Conservation (phyloP, 177 flowering plant genomes). For the Tripterygium wilfordii region DNA sequence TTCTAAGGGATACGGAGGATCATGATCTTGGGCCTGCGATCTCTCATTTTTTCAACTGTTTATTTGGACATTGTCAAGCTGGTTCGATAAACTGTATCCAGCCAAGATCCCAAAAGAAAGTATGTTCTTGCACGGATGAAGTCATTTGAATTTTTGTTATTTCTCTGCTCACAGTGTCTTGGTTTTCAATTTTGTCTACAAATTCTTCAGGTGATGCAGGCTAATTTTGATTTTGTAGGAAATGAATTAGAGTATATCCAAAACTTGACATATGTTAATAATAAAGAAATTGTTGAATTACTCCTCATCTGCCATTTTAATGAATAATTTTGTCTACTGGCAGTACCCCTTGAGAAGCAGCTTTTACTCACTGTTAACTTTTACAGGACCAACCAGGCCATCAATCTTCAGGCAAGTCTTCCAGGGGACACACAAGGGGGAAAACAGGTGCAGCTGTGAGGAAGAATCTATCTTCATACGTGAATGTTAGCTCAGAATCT, state of each 20-base stretch:
- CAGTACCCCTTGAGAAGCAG: too few relatives aligned
- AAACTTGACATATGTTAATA: too few relatives aligned
- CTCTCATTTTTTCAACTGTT: constrained; percentile 81
- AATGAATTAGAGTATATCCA: too few relatives aligned
- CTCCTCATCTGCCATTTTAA: too few relatives aligned
- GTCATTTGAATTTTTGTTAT: neutral
- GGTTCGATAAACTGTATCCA: constrained; percentile 29
- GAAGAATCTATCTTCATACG: constrained; percentile 45
- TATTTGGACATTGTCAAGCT: constrained; percentile 62
- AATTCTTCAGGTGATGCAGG: too few relatives aligned
- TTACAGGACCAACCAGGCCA: constrained; percentile 40
- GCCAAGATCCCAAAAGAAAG: constrained; percentile 59
- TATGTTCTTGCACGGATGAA: constrained; percentile 13
- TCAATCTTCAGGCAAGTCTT: constrained; percentile 44
- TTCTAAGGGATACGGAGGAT: constrained; percentile 81
- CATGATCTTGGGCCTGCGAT: constrained; percentile 79
- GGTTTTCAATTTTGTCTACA: neutral
- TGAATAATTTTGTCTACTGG: too few relatives aligned
- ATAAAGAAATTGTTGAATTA: too few relatives aligned
- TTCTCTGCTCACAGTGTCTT: neutral
- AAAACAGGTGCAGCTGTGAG: constrained; percentile 36
- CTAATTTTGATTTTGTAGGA: too few relatives aligned
- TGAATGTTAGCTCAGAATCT: constrained; percentile 47
- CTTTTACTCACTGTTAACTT: constrained; percentile 1
- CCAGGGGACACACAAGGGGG: constrained; percentile 43